Percentiles rank a stretch among this genome's conserved stretches.
phyloP scores from a whole-genome alignment of 331 rosid species.

The Phaseolus coccineus region DNA sequence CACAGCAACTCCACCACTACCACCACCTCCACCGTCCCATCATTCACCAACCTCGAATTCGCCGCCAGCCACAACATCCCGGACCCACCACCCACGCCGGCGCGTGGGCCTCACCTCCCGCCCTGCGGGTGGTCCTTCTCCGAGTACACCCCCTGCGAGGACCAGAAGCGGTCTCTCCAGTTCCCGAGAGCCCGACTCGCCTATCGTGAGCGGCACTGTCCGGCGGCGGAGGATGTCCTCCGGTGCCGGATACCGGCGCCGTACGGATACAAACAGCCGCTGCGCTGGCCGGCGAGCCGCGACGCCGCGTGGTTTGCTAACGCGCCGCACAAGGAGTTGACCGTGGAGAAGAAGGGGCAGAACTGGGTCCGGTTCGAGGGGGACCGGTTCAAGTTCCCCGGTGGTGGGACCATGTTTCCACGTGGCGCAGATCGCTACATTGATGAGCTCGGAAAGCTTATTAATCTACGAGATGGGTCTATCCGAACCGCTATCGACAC shows the following conservation, averaged over 20 bases:
- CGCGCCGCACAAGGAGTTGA: conserved; percentile 86
- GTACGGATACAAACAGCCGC: conserved; percentile 62
- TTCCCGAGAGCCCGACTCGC: conserved; percentile 59
- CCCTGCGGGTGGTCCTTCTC: conserved; percentile 54
- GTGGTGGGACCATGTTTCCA: conserved; percentile 99
- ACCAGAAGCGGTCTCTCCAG: conserved; percentile 61
- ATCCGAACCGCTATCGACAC: conserved; percentile 95
- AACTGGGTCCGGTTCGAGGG: conserved; percentile 79
- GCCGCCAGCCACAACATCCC: conserved; percentile 58
- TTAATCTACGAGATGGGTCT: conserved; percentile 75
- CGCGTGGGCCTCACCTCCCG: conserved; percentile 54
- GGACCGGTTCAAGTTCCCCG: conserved; percentile 83
- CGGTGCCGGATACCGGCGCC: conserved; percentile 87
- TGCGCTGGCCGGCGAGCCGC: conserved; percentile 91
- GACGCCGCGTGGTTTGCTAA: conserved; percentile 81
- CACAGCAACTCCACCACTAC: not conserved
- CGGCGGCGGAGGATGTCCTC: conserved; percentile 52
- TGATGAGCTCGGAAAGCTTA: conserved; percentile 73
- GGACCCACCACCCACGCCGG: conserved; percentile 44
- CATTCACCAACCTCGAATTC: conserved; percentile 63
- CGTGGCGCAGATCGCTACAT: conserved; percentile 85
- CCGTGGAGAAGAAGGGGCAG: conserved; percentile 89
- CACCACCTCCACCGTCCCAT: not conserved
- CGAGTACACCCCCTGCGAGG: conserved; percentile 97
- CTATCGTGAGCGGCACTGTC: conserved; percentile 89